Conservation (phyloP, 805 yeast genomes). For the Zygotorulaspora sp. region DNA sequence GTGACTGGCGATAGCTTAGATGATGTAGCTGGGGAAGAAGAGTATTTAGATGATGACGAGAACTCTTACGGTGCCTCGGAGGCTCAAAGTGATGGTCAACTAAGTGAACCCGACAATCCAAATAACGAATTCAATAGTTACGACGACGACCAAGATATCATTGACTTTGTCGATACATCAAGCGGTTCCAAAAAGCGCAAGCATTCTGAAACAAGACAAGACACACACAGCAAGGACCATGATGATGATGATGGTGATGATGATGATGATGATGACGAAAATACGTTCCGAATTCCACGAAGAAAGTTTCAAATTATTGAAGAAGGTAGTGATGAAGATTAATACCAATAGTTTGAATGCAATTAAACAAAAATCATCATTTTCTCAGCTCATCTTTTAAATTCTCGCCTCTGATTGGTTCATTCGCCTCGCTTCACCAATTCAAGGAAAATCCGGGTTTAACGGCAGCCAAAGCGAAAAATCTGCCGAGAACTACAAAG, state of each 20-base stretch:
- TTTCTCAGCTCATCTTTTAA: slow-evolving; percentile 3
- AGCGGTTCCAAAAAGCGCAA: not conserved
- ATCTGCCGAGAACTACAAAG: not conserved
- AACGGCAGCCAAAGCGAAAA: not conserved
- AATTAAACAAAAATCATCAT: too few species aligned
- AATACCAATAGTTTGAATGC: too few species aligned
- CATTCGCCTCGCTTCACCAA: not conserved
- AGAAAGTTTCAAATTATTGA: slow-evolving; percentile 23
- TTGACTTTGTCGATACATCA: slow-evolving; percentile 5
- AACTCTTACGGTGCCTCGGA: not conserved
- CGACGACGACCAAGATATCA: slow-evolving; percentile 32
- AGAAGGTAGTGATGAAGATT: slow-evolving; percentile 30
- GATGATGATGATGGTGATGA: slow-evolving; percentile 7
- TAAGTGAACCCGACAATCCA: slow-evolving; percentile 6
- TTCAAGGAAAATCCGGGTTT: not conserved
- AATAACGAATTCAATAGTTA: not conserved
- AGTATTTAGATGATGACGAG: slow-evolving; percentile 1
- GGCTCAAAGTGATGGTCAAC: slow-evolving; percentile 4
- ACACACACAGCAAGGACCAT: slow-evolving; percentile 1
- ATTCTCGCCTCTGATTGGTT: slow-evolving; percentile 12
- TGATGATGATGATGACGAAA: slow-evolving; percentile 5
- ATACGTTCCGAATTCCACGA: slow-evolving; percentile 9
- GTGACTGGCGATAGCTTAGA: slow-evolving; percentile 34
- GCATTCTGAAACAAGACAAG: not conserved
- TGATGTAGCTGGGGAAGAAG: slow-evolving; percentile 15